Conservation (phyloP, 805 yeast genomes). For the Yamadazyma phyllophila region DNA sequence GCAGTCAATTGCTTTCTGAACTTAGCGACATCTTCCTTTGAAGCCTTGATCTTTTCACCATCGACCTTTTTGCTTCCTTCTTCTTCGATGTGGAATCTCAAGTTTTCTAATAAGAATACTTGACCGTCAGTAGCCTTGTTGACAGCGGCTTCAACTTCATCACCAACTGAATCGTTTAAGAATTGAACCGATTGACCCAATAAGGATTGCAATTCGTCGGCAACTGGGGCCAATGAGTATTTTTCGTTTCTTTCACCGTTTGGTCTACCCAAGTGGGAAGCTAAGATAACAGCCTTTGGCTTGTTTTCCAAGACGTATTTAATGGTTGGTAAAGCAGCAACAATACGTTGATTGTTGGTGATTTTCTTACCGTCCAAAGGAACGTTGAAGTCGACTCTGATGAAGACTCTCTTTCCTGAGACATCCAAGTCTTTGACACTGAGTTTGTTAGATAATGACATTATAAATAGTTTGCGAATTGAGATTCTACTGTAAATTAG, state of each 20-base stretch:
- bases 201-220: constrained; percentile 79
- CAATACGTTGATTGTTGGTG: constrained; percentile 99
- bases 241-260: constrained; percentile 86
- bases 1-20: constrained; percentile 90
- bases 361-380: constrained; percentile 94
- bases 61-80: constrained; percentile 86
- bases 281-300: constrained; percentile 88
- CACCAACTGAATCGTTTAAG: constrained; percentile 90
- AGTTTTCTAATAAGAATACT: constrained; percentile 90
- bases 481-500: neutral
- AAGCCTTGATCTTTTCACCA: constrained; percentile 93
- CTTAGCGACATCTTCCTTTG: constrained; percentile 73
- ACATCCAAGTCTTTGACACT: constrained; percentile 89
- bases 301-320: constrained; percentile 87
- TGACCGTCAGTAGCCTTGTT: constrained; percentile 73
- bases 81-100: constrained; percentile 97
- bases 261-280: constrained; percentile 99
- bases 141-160: constrained; percentile 80
- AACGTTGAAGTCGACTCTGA: constrained; percentile 96
- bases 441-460: constrained; percentile 93
- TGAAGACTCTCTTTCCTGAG: constrained; percentile 91
- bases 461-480: constrained; percentile 23
- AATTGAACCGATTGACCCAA: constrained; percentile 72
- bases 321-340: constrained; percentile 98
- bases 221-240: constrained; percentile 92